These are phyloP conservation scores for Aspergillus jensenii DNA, from an alignment of 2,329 filamentous ascomycete genomes.

Conservation along the genomic window DNA sequence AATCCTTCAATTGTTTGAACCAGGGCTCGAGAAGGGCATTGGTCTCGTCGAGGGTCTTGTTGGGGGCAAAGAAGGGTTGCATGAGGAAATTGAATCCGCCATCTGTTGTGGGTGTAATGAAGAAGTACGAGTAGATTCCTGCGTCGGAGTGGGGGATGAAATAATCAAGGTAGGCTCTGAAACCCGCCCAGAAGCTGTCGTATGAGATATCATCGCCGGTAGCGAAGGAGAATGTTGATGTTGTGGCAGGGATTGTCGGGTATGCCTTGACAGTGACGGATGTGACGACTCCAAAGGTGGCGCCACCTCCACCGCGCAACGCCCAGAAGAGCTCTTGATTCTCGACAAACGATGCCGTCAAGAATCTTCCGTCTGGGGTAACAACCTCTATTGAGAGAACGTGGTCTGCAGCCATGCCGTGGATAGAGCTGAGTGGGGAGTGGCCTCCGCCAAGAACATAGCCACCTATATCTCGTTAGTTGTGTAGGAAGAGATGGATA, in stretches of 20 bases:
- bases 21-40: constrained; percentile 28
- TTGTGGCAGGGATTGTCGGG: constrained; percentile 26
- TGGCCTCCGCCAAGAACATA: constrained; percentile 63
- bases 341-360: constrained; percentile 23
- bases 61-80: constrained; percentile 28
- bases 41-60: constrained; percentile 28
- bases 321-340: constrained; percentile 66
- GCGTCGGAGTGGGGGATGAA: constrained; percentile 28
- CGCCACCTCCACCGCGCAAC: constrained; percentile 57
- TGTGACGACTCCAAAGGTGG: constrained; percentile 34
- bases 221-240: constrained; percentile 29
- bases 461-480: constrained; percentile 43
- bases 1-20: constrained; percentile 23
- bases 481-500: background rate
- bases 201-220: constrained; percentile 21
- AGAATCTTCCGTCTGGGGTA: constrained; percentile 24
- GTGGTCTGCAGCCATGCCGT: constrained; percentile 50
- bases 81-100: constrained; percentile 32
- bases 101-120: constrained; percentile 16
- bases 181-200: constrained; percentile 30
- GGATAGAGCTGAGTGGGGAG: constrained; percentile 51
- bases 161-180: constrained; percentile 27
- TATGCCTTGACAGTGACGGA: constrained; percentile 28
- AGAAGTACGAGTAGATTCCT: constrained; percentile 35
- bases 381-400: constrained; percentile 29